Conservation (phyloP, 2,329 filamentous ascomycete species). For the Talaromyces sp. region DNA sequence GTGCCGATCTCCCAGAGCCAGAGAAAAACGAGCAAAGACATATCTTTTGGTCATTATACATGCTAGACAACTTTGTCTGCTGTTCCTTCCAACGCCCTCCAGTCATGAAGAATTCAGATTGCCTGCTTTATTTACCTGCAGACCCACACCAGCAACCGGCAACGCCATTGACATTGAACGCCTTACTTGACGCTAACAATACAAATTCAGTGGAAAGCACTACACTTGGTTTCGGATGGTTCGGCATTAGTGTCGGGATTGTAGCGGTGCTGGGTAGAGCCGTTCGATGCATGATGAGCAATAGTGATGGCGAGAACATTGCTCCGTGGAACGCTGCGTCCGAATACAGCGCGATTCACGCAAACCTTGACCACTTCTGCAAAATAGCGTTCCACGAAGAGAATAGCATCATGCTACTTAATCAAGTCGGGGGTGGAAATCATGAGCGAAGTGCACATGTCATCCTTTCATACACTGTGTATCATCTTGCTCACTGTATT, state of each 20-base stretch:
- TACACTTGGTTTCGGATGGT: slow-evolving; percentile 12
- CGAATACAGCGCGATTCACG: slow-evolving; percentile 11
- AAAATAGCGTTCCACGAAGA: background rate
- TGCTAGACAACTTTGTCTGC: slow-evolving; percentile 32
- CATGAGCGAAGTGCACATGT: slow-evolving; percentile 15
- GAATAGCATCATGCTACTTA: slow-evolving; percentile 1
- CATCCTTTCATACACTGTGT: slow-evolving; percentile 17
- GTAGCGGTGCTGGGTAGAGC: slow-evolving; percentile 15
- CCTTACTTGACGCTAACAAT: slow-evolving; percentile 8
- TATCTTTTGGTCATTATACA: slow-evolving; percentile 36
- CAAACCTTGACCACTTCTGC: slow-evolving; percentile 11
- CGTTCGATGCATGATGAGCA: slow-evolving; percentile 17
- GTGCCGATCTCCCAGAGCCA: slow-evolving; percentile 11
- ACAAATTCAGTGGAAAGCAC: background rate
- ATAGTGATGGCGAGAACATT: background rate
- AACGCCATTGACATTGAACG: slow-evolving; percentile 6
- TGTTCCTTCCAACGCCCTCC: slow-evolving; percentile 30
- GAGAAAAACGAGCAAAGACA: slow-evolving; percentile 30
- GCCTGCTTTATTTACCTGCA: slow-evolving; percentile 25
- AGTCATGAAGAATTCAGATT: slow-evolving; percentile 28
- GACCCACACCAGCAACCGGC: slow-evolving; percentile 3
- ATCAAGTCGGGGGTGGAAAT: slow-evolving; percentile 8
- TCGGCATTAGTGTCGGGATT: slow-evolving; percentile 15
- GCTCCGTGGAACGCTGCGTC: slow-evolving; percentile 15
- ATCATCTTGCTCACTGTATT: slow-evolving; percentile 19